Evolutionary conservation across 2,329 filamentous ascomycete species (phyloP).

Genomic region (Fusarium coffeatum): DNA sequence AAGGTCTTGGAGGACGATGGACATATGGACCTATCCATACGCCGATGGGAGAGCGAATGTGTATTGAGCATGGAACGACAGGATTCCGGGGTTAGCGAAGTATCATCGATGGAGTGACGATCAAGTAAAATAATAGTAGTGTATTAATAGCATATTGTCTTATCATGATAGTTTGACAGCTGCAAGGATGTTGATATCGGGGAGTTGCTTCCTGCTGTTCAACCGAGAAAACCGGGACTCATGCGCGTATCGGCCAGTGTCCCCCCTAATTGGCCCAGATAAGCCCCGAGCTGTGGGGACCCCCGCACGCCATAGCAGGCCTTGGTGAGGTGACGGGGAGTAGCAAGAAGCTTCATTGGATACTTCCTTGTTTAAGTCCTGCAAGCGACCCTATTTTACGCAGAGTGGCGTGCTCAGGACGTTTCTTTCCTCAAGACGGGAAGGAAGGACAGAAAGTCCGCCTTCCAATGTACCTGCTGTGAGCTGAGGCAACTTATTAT

Average conservation of each 20-base stretch:
- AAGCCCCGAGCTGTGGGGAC: conserved; percentile 31
- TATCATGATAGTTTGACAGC: neutral
- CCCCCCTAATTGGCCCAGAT: conserved; percentile 18
- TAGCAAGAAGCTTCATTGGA: conserved; percentile 38
- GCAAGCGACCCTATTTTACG: conserved; percentile 3
- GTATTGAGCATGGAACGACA: conserved; percentile 33
- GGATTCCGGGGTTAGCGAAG: conserved; percentile 4
- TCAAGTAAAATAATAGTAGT: neutral
- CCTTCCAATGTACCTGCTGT: neutral
- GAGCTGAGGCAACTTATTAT: neutral
- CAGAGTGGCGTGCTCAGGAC: conserved; percentile 39
- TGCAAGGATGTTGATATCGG: conserved; percentile 18
- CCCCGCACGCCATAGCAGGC: conserved; percentile 43
- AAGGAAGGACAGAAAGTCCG: neutral
- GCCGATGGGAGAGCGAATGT: conserved; percentile 28
- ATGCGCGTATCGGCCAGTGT: conserved; percentile 36
- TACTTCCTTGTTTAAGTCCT: conserved; percentile 4
- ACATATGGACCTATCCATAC: conserved; percentile 37
- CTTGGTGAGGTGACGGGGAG: conserved; percentile 38
- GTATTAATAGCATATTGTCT: neutral
- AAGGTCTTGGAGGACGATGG: conserved; percentile 31
- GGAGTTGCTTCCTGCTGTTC: conserved; percentile 28
- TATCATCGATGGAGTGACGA: too few relatives aligned
- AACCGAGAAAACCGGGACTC: conserved; percentile 8
- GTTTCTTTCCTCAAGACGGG: neutral